These are phyloP conservation scores for Dinochytrium kinnereticum DNA, from an alignment of 371 early-diverging fungal genomes.

Conservation along the genomic window DNA sequence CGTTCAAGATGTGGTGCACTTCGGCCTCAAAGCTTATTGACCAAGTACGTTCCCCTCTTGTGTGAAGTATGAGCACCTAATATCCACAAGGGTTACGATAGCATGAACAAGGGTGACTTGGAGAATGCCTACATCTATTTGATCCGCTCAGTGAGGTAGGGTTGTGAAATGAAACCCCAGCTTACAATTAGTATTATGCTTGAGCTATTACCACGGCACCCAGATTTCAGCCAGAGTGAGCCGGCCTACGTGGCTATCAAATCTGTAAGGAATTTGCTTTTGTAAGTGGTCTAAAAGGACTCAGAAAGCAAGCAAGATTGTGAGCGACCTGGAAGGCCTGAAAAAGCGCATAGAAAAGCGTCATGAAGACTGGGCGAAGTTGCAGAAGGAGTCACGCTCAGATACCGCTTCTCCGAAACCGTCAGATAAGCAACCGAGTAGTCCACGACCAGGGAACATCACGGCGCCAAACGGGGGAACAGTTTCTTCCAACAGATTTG, in stretches of 20 bases:
- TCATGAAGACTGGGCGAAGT: conserved; percentile 23
- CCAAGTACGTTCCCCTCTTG: conserved; percentile 34
- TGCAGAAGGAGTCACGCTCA: conserved; percentile 1
- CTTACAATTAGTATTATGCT: conserved; percentile 35
- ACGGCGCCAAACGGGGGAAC: background rate
- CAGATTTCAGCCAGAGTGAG: conserved; percentile 32
- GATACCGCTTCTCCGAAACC: background rate
- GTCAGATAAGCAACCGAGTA: background rate
- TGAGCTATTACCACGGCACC: conserved; percentile 43
- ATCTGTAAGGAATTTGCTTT: conserved; percentile 16
- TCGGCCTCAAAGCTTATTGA: conserved; percentile 36
- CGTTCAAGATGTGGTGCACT: conserved; percentile 35
- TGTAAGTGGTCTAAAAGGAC: background rate
- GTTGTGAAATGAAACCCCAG: background rate
- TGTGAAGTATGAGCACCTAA: background rate
- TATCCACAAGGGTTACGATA: conserved; percentile 35
- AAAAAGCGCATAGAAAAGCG: conserved; percentile 29
- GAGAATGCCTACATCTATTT: conserved; percentile 47
- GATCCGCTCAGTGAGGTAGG: conserved; percentile 39
- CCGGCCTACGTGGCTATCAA: conserved; percentile 25
- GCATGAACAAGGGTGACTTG: conserved; percentile 19
- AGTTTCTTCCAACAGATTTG: background rate
- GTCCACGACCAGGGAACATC: background rate
- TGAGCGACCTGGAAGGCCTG: conserved; percentile 28
- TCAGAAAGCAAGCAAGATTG: conserved; percentile 18